Conservation (phyloP, 148 eudicot genomes). For the Pharnaceum exiguum region DNA sequence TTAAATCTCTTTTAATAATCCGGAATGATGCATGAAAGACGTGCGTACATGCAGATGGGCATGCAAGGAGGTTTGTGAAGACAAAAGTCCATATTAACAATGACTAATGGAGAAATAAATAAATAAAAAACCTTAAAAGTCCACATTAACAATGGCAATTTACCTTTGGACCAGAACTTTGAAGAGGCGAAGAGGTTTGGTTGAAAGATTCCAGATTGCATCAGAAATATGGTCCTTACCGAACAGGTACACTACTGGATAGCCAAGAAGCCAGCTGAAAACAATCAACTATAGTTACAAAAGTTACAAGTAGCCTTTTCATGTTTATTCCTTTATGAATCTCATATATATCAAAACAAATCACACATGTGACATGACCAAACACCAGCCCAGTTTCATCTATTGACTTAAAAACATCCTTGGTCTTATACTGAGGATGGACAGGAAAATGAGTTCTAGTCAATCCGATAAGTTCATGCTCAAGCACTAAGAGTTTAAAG, state of each 20-base stretch:
- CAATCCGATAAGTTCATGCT: too few relatives aligned
- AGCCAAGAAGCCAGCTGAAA: conserved; percentile 96
- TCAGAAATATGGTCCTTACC: conserved; percentile 64
- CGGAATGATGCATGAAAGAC: too few relatives aligned
- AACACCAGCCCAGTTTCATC: too few relatives aligned
- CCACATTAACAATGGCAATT: background rate
- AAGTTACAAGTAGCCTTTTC: background rate
- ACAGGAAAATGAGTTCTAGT: too few relatives aligned
- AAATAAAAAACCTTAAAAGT: background rate
- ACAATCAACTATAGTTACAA: conserved; percentile 13
- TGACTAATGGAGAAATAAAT: background rate
- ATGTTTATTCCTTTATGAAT: background rate
- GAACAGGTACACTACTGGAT: conserved; percentile 84
- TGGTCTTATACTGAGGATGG: too few relatives aligned
- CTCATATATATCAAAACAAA: background rate
- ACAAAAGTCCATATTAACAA: too few relatives aligned
- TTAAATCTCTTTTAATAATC: too few relatives aligned
- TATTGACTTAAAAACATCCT: too few relatives aligned
- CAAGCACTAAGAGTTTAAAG: too few relatives aligned
- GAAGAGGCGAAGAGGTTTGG: conserved; percentile 75
- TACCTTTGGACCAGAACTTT: conserved; percentile 65
- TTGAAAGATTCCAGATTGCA: conserved; percentile 78
- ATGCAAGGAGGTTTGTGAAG: too few relatives aligned
- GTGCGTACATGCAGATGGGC: too few relatives aligned
- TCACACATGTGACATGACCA: too few relatives aligned